A percentile compares a stretch with the other conserved stretches of the same genome.
Conservation (phyloP, 768 basidiomycete genomes). For the Daedalea quercina region DNA sequence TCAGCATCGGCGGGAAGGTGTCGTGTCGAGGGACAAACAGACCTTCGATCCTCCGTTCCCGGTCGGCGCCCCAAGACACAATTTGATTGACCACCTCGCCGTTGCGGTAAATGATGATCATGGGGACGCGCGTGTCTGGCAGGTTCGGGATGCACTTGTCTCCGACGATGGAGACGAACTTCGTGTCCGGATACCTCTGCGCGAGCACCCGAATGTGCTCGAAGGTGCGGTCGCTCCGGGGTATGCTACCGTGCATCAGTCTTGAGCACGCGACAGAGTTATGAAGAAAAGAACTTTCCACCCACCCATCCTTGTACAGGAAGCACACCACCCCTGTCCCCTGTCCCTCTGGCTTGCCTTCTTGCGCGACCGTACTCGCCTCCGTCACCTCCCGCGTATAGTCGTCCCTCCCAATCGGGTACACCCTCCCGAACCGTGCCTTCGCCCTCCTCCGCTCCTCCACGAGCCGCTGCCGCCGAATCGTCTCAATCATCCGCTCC, state of each 20-base stretch:
- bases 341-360: slow-evolving; percentile 53
- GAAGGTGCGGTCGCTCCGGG: slow-evolving; percentile 71
- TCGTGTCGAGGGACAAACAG: slow-evolving; percentile 13
- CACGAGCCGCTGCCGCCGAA: slow-evolving; percentile 55
- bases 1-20: background rate
- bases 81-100: slow-evolving; percentile 89
- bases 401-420: slow-evolving; percentile 87
- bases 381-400: slow-evolving; percentile 96
- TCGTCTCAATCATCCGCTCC: slow-evolving; percentile 63
- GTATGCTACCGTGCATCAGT: no score
- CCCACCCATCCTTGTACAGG: slow-evolving; percentile 92
- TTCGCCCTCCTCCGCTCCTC: slow-evolving; percentile 54
- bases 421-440: slow-evolving; percentile 75
- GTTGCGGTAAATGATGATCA: slow-evolving; percentile 86
- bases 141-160: slow-evolving; percentile 96
- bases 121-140: slow-evolving; percentile 85
- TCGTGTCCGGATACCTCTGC: slow-evolving; percentile 79
- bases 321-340: slow-evolving; percentile 95
- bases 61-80: slow-evolving; percentile 76
- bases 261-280: slow-evolving; percentile 6
- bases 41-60: slow-evolving; percentile 77
- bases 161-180: slow-evolving; percentile 93
- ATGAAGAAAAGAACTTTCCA: slow-evolving; percentile 4
- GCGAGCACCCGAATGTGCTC: slow-evolving; percentile 69
- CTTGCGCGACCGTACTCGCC: slow-evolving; percentile 67